Evolutionary conservation across 2,329 filamentous ascomycete species (phyloP).

Genomic region (Colletotrichum tropicale): DNA sequence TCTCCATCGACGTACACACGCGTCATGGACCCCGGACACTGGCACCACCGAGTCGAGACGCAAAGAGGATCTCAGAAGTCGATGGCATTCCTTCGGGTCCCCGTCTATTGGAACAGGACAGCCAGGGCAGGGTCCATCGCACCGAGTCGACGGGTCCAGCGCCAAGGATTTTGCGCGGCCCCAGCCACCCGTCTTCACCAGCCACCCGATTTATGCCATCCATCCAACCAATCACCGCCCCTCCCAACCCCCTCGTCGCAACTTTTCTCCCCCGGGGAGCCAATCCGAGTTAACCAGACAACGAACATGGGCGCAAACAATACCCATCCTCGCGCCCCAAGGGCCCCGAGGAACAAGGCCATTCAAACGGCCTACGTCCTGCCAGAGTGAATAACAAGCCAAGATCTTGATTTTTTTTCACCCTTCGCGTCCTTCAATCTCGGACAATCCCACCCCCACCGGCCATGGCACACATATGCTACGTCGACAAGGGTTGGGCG

Average conservation of each 20-base stretch:
- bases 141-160: neutral
- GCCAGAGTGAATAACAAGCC: neutral
- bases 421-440: neutral
- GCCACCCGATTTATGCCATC: conserved; percentile 13
- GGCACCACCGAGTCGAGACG: neutral
- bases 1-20: neutral
- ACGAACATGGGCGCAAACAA: conserved; percentile 1
- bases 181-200: conserved; percentile 21
- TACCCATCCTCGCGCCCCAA: neutral
- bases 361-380: neutral
- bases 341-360: neutral
- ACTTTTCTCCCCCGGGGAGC: neutral
- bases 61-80: neutral
- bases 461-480: neutral
- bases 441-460: neutral
- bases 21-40: neutral
- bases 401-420: neutral
- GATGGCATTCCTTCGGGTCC: neutral
- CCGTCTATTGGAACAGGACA: neutral
- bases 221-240: conserved; percentile 1
- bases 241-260: conserved; percentile 3
- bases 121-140: neutral
- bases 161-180: neutral
- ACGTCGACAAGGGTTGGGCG: neutral
- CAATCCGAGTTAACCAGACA: conserved; percentile 12